Evolutionary conservation across 2,329 filamentous ascomycete genomes (phyloP), one percentile per base, ranked within the genome.

Genomic region (Venturia effusa): DNA sequence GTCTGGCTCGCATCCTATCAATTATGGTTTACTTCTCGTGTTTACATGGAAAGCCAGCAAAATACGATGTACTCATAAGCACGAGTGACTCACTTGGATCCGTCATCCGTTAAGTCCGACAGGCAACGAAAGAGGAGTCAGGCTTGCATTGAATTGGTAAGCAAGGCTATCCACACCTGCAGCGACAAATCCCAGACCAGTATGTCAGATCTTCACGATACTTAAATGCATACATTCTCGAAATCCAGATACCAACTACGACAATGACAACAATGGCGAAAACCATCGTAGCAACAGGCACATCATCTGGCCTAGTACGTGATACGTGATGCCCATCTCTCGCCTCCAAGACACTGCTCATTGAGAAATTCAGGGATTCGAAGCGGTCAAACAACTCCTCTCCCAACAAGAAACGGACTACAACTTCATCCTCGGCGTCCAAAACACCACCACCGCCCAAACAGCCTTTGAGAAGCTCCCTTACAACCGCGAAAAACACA

Each of bases 221-320:
- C 22, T 15, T 51, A 27, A 15, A 27, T 15, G 13, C 22, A 15
- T 27, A 22, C 45, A 51, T 27, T 11, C 45, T 51, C 22, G 2
- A 15, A 22, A 13, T 24, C 27, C 24, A 27, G 17, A 4, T 51
- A 27, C 37, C 8, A n/a, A 24, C 3, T 27, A 27, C 37, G 15
- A 61, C 59, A 37, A 45, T 61, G 59, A n/a, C 59, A 61, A 6
- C 59, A 19, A 61, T 61, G 32, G n/a, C 41, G 19, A 61, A 61
- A 45, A 61, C 59, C 7, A 45, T 61, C 19, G 59, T 61, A 61
- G 59, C 0, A 81, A 82, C 70, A 76, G 70, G 19, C 71, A 82
- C 67, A 78, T 83, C 55, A 73, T 83, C 11, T 81, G 80, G 11
- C 81, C 78, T 3, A 74, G 81, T n/a, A 78, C 82, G n/a, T 13